Conservation (phyloP, 202 grass and related monocot species). For the Setaria viridis region DNA sequence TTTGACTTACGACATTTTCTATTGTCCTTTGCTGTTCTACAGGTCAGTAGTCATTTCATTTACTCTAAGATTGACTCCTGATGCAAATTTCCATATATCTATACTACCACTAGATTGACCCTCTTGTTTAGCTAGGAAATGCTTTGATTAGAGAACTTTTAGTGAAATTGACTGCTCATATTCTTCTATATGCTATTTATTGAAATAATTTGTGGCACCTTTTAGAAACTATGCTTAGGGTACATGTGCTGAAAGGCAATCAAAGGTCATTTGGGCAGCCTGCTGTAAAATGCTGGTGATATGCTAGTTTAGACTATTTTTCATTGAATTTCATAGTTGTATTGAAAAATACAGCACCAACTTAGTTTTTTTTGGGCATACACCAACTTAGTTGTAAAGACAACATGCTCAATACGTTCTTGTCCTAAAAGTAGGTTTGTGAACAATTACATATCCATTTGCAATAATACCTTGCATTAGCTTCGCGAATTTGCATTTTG, state of each 20-base stretch:
- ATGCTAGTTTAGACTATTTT: background rate
- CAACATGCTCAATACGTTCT: constrained; percentile 22
- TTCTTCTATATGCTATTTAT: background rate
- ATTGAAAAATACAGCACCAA: background rate
- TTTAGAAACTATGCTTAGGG: background rate
- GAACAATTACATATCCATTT: too few species aligned
- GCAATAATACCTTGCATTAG: too few species aligned
- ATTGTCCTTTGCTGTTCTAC: constrained; percentile 38
- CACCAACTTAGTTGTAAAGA: background rate
- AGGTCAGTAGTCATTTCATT: constrained; percentile 81
- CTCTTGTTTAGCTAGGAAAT: background rate
- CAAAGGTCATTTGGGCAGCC: background rate
- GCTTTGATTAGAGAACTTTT: background rate
- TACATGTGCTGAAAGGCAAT: constrained; percentile 3
- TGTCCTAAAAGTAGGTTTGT: background rate
- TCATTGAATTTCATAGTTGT: background rate
- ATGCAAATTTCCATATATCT: background rate
- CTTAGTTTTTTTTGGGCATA: background rate
- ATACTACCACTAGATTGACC: background rate
- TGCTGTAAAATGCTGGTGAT: background rate
- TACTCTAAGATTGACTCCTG: constrained; percentile 12
- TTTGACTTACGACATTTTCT: constrained; percentile 25
- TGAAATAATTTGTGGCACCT: constrained; percentile 5
- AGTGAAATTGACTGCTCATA: background rate
- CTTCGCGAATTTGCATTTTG: too few species aligned